These are phyloP conservation scores for Thelephora ganbajun DNA, from an alignment of 768 basidiomycete genomes.

Conservation along the genomic window DNA sequence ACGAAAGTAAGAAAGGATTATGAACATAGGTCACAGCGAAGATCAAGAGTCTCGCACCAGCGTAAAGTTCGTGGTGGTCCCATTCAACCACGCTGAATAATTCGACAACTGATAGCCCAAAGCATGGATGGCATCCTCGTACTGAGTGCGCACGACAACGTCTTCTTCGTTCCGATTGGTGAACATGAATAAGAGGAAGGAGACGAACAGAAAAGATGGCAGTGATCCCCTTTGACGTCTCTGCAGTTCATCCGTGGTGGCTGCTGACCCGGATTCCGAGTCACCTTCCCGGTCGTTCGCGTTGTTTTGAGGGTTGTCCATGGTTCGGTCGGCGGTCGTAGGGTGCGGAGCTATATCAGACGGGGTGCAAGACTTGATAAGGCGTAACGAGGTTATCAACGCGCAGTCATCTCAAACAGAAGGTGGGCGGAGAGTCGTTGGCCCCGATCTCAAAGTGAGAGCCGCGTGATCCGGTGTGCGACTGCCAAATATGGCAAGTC, in stretches of 20 bases:
- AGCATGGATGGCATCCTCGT: slow-evolving; percentile 46
- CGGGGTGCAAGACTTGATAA: no score
- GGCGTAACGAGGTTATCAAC: no score
- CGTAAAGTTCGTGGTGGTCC: slow-evolving; percentile 48
- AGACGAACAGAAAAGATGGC: slow-evolving; percentile 61
- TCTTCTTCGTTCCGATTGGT: slow-evolving; percentile 64
- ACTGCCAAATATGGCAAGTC: no score
- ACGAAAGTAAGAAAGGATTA: slow-evolving; percentile 15
- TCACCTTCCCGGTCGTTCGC: no score
- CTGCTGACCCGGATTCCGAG: neutral
- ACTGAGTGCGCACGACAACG: slow-evolving; percentile 45
- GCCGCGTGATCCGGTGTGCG: no score
- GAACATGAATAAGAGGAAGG: slow-evolving; percentile 66
- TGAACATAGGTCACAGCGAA: slow-evolving; percentile 2
- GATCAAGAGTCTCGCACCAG: slow-evolving; percentile 29
- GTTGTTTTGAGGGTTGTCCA: no score
- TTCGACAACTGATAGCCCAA: slow-evolving; percentile 52
- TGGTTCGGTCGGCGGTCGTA: no score
- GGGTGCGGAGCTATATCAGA: no score
- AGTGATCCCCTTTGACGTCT: slow-evolving; percentile 43
- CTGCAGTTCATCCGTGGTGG: slow-evolving; percentile 1
- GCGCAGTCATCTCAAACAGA: no score
- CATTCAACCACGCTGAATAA: slow-evolving; percentile 64
- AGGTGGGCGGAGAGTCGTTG: no score
- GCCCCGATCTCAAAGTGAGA: no score